phyloP scores from a whole-genome alignment of 2,329 filamentous ascomycete species.

The Verticillium longisporum region DNA sequence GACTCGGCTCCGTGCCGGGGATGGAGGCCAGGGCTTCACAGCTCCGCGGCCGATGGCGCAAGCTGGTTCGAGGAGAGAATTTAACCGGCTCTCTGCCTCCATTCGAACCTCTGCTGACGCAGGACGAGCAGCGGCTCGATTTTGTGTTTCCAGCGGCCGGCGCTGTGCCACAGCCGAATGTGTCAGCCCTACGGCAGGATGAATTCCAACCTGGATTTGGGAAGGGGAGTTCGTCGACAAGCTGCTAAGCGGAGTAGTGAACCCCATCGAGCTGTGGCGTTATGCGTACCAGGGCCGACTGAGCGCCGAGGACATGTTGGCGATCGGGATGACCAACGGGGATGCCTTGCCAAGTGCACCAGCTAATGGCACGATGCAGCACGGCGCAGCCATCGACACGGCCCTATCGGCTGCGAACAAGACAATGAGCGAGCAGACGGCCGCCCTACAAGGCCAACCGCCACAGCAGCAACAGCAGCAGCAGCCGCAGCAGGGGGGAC shows the following conservation, averaged over 20 bases:
- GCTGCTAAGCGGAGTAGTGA: neutral
- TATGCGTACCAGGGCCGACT: conserved; percentile 5
- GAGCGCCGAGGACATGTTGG: neutral
- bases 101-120: conserved; percentile 7
- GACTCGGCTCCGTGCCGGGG: conserved; percentile 41
- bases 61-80: conserved; percentile 32
- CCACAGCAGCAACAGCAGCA: neutral
- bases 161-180: conserved; percentile 1
- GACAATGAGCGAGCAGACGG: neutral
- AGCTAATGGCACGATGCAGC: neutral
- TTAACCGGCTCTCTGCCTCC: conserved; percentile 13
- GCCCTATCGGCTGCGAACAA: neutral
- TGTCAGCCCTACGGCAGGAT: neutral
- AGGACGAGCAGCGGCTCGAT: neutral
- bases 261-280: conserved; percentile 7
- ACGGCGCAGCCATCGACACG: neutral
- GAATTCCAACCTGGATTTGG: neutral
- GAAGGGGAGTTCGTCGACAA: conserved; percentile 7
- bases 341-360: neutral
- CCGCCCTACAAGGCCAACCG: neutral
- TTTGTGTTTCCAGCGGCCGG: neutral
- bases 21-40: conserved; percentile 39
- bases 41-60: conserved; percentile 41
- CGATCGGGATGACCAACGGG: neutral
- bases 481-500: neutral